These are phyloP conservation scores for Vinca minor DNA, from an alignment of 257 asterid species.

Conservation along the genomic window DNA sequence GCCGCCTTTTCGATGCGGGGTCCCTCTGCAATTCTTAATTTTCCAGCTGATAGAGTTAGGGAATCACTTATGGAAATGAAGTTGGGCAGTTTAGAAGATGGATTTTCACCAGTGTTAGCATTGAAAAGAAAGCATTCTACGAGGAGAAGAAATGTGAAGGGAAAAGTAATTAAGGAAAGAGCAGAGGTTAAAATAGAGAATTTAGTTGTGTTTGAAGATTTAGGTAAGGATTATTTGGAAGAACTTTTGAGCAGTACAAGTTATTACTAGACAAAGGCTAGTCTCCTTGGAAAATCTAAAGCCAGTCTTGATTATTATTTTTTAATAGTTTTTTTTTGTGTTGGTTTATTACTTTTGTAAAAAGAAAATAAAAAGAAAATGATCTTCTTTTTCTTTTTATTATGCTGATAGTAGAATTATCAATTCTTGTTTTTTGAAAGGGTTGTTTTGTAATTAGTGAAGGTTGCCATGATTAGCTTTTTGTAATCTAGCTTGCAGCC, in stretches of 20 bases:
- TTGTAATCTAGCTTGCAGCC: slow-evolving; percentile 6
- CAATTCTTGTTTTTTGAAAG: neutral
- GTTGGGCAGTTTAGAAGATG: slow-evolving; percentile 24
- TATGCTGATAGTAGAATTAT: neutral
- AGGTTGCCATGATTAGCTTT: slow-evolving; percentile 2
- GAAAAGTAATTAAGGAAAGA: slow-evolving; percentile 6
- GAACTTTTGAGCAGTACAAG: slow-evolving; percentile 47
- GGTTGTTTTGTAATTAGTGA: neutral
- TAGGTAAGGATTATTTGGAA: slow-evolving; percentile 70
- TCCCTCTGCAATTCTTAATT: slow-evolving; percentile 46
- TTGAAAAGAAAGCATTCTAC: slow-evolving; percentile 59
- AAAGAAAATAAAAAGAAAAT: neutral
- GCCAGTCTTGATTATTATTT: neutral
- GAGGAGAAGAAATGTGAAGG: slow-evolving; percentile 29
- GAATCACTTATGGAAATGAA: slow-evolving; percentile 49
- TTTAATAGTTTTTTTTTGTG: no score
- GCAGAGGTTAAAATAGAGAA: slow-evolving; percentile 34
- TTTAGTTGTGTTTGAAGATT: slow-evolving; percentile 64
- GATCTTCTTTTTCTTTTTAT: neutral
- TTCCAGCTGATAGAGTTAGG: slow-evolving; percentile 54
- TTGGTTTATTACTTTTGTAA: neutral
- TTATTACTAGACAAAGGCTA: slow-evolving; percentile 15
- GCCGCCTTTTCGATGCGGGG: slow-evolving; percentile 81
- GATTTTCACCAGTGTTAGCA: slow-evolving; percentile 63
- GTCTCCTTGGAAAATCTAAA: slow-evolving; percentile 17